A percentile compares a stretch with the other conserved stretches of the same genome.
phyloP scores from a whole-genome alignment of 805 yeast species.

The Yamadazyma kitorensis region DNA sequence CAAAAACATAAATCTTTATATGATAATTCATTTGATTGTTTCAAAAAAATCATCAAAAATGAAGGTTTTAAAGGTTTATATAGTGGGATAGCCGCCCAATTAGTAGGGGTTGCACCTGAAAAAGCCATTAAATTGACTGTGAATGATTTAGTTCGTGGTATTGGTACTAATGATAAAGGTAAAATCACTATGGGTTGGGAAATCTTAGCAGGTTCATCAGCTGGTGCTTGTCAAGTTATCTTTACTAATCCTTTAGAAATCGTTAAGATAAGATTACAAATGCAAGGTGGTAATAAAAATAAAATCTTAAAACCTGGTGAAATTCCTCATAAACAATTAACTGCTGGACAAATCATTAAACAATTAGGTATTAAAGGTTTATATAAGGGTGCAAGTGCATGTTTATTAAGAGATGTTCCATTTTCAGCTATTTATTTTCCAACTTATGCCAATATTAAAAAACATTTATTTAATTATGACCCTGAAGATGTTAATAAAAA shows the following conservation, averaged over 20 bases:
- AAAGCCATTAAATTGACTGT: slow-evolving; percentile 95
- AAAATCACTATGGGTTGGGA: slow-evolving; percentile 57
- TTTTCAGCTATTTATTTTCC: slow-evolving; percentile 97
- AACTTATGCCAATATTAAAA: slow-evolving; percentile 89
- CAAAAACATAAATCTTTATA: slow-evolving; percentile 73
- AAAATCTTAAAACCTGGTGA: slow-evolving; percentile 29
- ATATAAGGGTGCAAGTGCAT: slow-evolving; percentile 89
- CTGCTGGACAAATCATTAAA: slow-evolving; percentile 71
- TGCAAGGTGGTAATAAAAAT: slow-evolving; percentile 69
- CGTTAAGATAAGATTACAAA: slow-evolving; percentile 91
- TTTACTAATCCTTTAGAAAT: slow-evolving; percentile 96
- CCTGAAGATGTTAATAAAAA: slow-evolving; percentile 61
- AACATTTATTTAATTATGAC: slow-evolving; percentile 76
- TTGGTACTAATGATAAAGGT: slow-evolving; percentile 51
- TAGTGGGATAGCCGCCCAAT: slow-evolving; percentile 90
- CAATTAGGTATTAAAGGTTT: slow-evolving; percentile 81
- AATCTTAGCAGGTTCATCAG: slow-evolving; percentile 84
- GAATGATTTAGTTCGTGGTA: slow-evolving; percentile 79
- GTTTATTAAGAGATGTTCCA: slow-evolving; percentile 92
- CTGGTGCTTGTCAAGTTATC: slow-evolving; percentile 95
- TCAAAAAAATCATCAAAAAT: slow-evolving; percentile 64
- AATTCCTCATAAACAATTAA: slow-evolving; percentile 40
- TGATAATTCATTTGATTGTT: slow-evolving; percentile 82
- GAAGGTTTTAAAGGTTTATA: slow-evolving; percentile 88
- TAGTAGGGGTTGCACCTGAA: slow-evolving; percentile 97